Base-by-base conservation (phyloP, 306 rosid genomes). In the Medicago truncatula region DNA sequence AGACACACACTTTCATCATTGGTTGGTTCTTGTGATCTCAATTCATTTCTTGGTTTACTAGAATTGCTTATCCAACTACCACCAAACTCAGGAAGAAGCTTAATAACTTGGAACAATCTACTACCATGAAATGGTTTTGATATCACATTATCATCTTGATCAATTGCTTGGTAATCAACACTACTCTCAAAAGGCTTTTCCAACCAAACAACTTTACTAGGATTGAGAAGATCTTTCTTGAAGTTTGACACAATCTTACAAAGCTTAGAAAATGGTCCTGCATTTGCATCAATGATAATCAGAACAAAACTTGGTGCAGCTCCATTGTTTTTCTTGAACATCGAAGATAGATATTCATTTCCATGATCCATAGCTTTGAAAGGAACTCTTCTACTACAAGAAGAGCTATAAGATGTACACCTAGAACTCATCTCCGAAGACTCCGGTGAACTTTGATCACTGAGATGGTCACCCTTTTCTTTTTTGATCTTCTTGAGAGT, bases 81-180 rank as follows among this genome's bases (percentile, higher is more conserved):
- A 9, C 87, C 91, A 71, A 68, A 88, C 81, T 91, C 92, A 6
- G 98, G 96, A 84, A 93, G 91, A 80, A 87, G 85, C 77, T 70
- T 75, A 17, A 85, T 76, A 17, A 85, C 85, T 40, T 88, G 73
- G 31, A 80, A 78, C 61, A 91, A 70, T 31, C 90, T 81, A 52
- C 75, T 70, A 40, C 94, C 94, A 76, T 91, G 97, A 83, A 93
- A 84, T 20, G 96, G 87, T 73, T 84, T 80, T 4, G 87, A 80
- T 52, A 81, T 68, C 44, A 89, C 76, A 31, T 74, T 39, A 68
- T 91, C 97, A 2, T 88, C 76, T 8, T 66, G 80, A 75, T 84
- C 82, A 14, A 65, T 17, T n/a, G 11, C 34, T 44, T 67, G 70
- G 11, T 65, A 46, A 46, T 70, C 74, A 34, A 81, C 23, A 20